Conservation (phyloP, 805 yeast genomes). For the Pichia manshurica region DNA sequence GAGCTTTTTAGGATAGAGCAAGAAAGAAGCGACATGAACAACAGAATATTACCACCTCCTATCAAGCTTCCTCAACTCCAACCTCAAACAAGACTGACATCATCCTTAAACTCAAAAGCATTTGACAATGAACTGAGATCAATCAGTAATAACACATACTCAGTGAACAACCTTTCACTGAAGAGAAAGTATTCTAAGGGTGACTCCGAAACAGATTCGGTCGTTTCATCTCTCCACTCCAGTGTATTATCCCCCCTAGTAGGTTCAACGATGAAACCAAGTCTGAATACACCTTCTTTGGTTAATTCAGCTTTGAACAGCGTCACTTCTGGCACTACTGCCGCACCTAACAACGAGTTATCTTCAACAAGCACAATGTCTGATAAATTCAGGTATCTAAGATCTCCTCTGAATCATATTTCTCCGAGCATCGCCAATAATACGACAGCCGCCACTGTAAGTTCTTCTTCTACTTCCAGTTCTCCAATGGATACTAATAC, state of each 20-base stretch:
- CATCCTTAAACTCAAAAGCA: constrained; percentile 11
- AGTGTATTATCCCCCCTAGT: constrained; percentile 6
- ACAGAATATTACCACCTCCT: constrained; percentile 15
- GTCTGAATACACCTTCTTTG: background rate
- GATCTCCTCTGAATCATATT: background rate
- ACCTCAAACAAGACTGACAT: constrained; percentile 10
- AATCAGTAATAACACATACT: background rate
- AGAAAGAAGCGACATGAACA: background rate
- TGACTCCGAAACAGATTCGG: constrained; percentile 9
- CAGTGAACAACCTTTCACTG: background rate
- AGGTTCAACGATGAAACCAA: background rate
- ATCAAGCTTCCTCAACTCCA: constrained; percentile 11
- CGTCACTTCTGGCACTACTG: background rate
- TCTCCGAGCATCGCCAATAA: background rate
- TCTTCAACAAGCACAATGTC: constrained; percentile 6
- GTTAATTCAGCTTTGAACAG: background rate
- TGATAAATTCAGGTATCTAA: background rate
- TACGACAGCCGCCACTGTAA: background rate
- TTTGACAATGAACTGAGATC: constrained; percentile 8
- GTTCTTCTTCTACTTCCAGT: background rate
- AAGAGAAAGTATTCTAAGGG: constrained; percentile 9
- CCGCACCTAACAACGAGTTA: constrained; percentile 1
- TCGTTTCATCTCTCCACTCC: background rate
- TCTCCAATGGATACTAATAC: background rate
- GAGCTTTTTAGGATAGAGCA: background rate